Conservation (phyloP, 257 asterid species). For the Plantago ovata region DNA sequence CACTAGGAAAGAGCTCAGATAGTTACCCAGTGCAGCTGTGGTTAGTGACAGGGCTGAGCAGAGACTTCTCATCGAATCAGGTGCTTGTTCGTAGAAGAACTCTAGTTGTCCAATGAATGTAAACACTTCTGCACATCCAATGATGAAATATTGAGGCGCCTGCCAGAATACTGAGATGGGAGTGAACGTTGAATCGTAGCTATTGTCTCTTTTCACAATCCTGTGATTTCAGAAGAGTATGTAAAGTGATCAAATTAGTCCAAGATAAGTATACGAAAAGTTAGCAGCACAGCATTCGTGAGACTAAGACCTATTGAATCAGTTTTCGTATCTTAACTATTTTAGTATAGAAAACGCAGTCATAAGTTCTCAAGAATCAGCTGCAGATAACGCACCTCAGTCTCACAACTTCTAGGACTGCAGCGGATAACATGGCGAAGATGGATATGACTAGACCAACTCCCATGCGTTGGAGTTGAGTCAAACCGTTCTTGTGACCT, state of each 20-base stretch:
- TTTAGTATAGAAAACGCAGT: too few species aligned
- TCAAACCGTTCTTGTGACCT: constrained; percentile 47
- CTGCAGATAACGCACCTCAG: constrained; percentile 9
- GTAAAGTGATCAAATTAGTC: neutral
- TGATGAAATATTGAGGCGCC: constrained; percentile 48
- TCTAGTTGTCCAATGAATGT: constrained; percentile 45
- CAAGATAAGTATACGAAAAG: neutral
- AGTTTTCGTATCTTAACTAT: too few species aligned
- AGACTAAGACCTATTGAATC: too few species aligned
- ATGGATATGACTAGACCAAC: constrained; percentile 45
- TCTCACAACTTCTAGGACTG: constrained; percentile 34
- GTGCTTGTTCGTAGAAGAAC: constrained; percentile 61
- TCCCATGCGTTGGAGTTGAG: constrained; percentile 46
- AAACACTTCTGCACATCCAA: constrained; percentile 57
- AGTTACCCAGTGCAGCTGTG: constrained; percentile 58
- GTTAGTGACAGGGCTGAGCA: constrained; percentile 56
- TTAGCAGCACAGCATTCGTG: neutral
- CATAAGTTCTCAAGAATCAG: too few species aligned
- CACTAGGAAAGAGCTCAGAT: constrained; percentile 51
- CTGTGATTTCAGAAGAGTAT: neutral
- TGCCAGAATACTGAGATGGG: constrained; percentile 55
- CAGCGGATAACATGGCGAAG: constrained; percentile 44
- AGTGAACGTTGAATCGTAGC: constrained; percentile 22
- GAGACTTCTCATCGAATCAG: constrained; percentile 61
- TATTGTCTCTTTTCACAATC: constrained; percentile 30